Evolutionary conservation across 352 stramenopile species (phyloP).

Genomic region (Pythium oligandrum): DNA sequence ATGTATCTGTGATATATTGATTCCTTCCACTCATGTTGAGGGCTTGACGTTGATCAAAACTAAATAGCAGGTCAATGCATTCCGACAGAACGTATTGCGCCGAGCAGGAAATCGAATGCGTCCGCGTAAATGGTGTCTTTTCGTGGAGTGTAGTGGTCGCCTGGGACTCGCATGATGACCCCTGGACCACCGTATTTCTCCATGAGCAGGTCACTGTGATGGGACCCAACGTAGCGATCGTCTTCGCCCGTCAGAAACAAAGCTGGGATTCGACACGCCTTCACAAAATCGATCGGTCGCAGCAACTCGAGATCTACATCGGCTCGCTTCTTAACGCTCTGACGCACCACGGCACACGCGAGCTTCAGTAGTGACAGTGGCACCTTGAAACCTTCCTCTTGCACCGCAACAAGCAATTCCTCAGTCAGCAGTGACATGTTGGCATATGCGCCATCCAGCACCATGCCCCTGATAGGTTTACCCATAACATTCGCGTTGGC

Average conservation of each 20-base stretch:
- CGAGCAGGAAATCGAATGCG: conserved; percentile 63
- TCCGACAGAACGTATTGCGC: conserved; percentile 28
- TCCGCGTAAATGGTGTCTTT: conserved; percentile 37
- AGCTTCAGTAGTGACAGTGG: conserved; percentile 71
- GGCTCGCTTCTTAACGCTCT: conserved; percentile 73
- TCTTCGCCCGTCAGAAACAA: conserved; percentile 59
- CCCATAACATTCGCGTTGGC: conserved; percentile 28
- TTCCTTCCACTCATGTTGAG: too few relatives aligned
- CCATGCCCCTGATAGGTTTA: conserved; percentile 68
- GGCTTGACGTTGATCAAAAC: too few relatives aligned
- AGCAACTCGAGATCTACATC: conserved; percentile 69
- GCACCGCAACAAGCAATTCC: conserved; percentile 52
- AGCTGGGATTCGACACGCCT: conserved; percentile 62
- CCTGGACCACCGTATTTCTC: conserved; percentile 52
- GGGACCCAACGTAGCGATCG: conserved; percentile 60
- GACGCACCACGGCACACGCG: conserved; percentile 53
- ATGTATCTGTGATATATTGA: too few relatives aligned
- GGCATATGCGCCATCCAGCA: conserved; percentile 72
- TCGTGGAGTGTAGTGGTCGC: conserved; percentile 60
- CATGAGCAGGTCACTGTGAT: conserved; percentile 66
- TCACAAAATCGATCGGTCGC: conserved; percentile 64
- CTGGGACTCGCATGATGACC: conserved; percentile 47
- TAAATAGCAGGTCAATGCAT: conserved; percentile 11
- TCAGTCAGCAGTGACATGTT: conserved; percentile 65
- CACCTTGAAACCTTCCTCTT: conserved; percentile 69